A percentile compares a stretch with the other conserved stretches of the same genome.
Evolutionary conservation across 768 basidiomycete genomes (phyloP).

Genomic region (Rhodotorula graminis): DNA sequence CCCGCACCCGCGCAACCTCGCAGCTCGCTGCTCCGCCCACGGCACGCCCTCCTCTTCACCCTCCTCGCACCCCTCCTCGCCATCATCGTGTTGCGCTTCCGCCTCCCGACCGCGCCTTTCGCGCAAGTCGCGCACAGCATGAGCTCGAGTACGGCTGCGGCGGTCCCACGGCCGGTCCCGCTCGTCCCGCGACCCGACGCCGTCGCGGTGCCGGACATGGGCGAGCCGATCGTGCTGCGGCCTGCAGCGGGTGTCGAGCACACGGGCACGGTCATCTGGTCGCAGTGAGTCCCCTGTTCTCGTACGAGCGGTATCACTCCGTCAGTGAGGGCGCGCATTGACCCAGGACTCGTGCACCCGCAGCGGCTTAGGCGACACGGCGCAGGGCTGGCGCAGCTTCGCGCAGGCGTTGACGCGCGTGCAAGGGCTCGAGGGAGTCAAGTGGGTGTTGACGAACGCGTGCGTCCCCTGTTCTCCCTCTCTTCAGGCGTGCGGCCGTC

Average conservation of each 20-base stretch:
- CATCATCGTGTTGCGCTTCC: neutral
- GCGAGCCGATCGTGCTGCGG: neutral
- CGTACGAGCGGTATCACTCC: neutral
- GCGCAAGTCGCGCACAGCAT: neutral
- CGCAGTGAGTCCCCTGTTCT: slow-evolving; percentile 3
- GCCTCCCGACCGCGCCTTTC: neutral
- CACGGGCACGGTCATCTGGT: slow-evolving; percentile 15
- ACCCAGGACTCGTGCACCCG: neutral
- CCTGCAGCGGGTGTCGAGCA: neutral
- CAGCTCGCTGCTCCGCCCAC: neutral
- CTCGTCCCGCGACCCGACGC: neutral
- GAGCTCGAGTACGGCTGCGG: neutral
- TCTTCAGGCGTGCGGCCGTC: too few relatives aligned
- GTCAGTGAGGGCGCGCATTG: too few relatives aligned
- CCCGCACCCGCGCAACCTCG: too few relatives aligned
- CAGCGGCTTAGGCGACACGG: slow-evolving; percentile 18
- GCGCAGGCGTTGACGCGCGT: neutral
- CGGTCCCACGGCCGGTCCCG: neutral
- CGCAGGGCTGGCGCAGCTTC: slow-evolving; percentile 15
- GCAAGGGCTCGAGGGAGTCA: neutral
- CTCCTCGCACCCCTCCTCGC: neutral
- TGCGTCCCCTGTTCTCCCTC: neutral
- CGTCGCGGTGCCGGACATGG: neutral
- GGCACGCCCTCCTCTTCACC: neutral
- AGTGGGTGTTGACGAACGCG: slow-evolving; percentile 26